Conservation (phyloP, 2,329 filamentous ascomycete species). For the Xylariaceae sp. region DNA sequence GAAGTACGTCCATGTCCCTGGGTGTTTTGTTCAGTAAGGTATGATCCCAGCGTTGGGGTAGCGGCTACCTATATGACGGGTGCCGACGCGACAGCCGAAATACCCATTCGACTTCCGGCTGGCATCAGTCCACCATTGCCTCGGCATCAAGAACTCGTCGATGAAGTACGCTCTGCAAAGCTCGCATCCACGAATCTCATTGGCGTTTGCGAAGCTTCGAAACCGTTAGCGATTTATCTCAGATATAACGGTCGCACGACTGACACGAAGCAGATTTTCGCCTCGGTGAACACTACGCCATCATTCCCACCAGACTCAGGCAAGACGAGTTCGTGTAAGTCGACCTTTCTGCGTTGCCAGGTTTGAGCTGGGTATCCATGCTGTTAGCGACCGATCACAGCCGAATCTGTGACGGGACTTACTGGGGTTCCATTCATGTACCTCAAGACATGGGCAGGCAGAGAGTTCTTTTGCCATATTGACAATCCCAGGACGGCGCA, state of each 20-base stretch:
- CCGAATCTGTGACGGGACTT: background rate
- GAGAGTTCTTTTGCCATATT: background rate
- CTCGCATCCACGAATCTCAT: slow-evolving; percentile 30
- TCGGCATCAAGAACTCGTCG: slow-evolving; percentile 29
- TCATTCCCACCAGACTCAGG: background rate
- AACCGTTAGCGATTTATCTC: slow-evolving; percentile 1
- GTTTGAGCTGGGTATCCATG: slow-evolving; percentile 4
- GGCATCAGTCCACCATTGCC: slow-evolving; percentile 37
- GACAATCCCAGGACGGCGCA: background rate
- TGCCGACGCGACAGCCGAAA: slow-evolving; percentile 34
- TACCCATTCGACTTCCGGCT: slow-evolving; percentile 38
- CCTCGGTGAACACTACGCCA: background rate
- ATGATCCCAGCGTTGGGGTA: slow-evolving; percentile 8
- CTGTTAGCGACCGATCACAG: background rate
- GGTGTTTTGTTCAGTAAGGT: background rate
- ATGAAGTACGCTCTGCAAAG: slow-evolving; percentile 28
- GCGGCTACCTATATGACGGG: slow-evolving; percentile 15
- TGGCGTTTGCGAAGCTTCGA: slow-evolving; percentile 33
- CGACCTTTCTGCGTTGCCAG: background rate
- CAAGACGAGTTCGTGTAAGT: background rate
- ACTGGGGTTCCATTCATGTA: slow-evolving; percentile 10
- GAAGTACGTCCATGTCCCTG: slow-evolving; percentile 36
- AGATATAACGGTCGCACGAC: background rate
- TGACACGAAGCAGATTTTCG: slow-evolving; percentile 12
- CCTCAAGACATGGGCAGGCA: background rate